Percentiles rank a stretch among this genome's conserved stretches.
These are phyloP conservation scores for Nemania sp. DNA, from an alignment of 2,329 filamentous ascomycete species.

Conservation along the genomic window DNA sequence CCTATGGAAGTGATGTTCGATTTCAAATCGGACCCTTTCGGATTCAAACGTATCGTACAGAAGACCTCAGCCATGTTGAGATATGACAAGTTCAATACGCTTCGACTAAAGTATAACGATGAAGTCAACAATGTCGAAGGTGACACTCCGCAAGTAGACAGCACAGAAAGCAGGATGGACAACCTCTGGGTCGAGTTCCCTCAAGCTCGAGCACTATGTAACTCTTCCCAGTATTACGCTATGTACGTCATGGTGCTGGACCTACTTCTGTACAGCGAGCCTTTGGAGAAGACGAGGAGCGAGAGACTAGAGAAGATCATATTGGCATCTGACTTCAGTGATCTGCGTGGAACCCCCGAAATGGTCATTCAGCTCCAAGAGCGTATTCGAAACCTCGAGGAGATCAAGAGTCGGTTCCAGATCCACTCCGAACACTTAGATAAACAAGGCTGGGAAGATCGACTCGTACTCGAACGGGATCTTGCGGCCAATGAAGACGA, in stretches of 20 bases:
- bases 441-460: conserved; percentile 87
- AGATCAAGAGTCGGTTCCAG: conserved; percentile 96
- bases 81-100: conserved; percentile 97
- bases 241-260: conserved; percentile 98
- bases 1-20: conserved; percentile 99
- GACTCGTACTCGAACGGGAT: conserved; percentile 85
- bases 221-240: conserved; percentile 95
- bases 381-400: conserved; percentile 88
- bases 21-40: conserved; percentile 89
- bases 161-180: conserved; percentile 80
- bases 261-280: conserved; percentile 93
- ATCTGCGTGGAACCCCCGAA: conserved; percentile 87
- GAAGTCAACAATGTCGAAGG: conserved; percentile 73
- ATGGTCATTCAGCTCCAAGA: conserved; percentile 92
- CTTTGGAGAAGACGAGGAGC: conserved; percentile 92
- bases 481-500: conserved; percentile 91
- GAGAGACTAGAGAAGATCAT: conserved; percentile 98
- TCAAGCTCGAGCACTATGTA: conserved; percentile 89
- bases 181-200: conserved; percentile 97
- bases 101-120: conserved; percentile 96
- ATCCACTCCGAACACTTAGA: conserved; percentile 87
- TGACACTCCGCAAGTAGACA: conserved; percentile 55
- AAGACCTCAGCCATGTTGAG: conserved; percentile 92
- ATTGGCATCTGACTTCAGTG: conserved; percentile 97
- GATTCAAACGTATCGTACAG: conserved; percentile 96